A percentile compares a stretch with the other conserved stretches of the same genome.
These are phyloP conservation scores for Ogataea corticis DNA, from an alignment of 805 yeast genomes.

Conservation along the genomic window DNA sequence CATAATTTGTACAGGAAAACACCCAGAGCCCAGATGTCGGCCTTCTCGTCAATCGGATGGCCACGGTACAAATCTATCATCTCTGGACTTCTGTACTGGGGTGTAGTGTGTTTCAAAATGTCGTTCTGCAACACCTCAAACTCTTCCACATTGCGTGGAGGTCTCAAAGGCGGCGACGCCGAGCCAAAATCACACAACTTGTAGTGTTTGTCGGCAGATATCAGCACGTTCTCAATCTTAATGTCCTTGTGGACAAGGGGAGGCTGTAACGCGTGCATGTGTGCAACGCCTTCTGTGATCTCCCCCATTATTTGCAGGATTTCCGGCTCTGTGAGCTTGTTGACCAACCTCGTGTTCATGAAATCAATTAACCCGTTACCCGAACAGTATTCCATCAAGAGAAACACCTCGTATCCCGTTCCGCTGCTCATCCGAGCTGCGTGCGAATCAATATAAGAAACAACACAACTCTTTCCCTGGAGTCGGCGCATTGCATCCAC, in stretches of 20 bases:
- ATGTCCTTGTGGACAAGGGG: constrained; percentile 79
- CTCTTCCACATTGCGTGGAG: constrained; percentile 64
- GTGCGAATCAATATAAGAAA: constrained; percentile 91
- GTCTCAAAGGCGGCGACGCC: constrained; percentile 62
- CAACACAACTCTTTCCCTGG: constrained; percentile 75
- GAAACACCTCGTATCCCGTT: constrained; percentile 71
- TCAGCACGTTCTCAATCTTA: constrained; percentile 77
- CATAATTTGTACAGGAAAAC: constrained; percentile 75
- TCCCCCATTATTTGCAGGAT: constrained; percentile 68
- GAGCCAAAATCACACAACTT: constrained; percentile 85
- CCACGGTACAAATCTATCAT: constrained; percentile 74
- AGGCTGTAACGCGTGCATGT: constrained; percentile 72
- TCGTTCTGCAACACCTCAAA: constrained; percentile 62
- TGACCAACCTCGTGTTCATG: constrained; percentile 70
- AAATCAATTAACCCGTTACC: constrained; percentile 76
- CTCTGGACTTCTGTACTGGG: constrained; percentile 84
- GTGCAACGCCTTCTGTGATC: constrained; percentile 70
- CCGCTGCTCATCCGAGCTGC: constrained; percentile 68
- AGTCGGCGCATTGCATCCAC: constrained; percentile 96
- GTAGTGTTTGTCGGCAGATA: constrained; percentile 56
- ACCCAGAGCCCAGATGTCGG: constrained; percentile 87
- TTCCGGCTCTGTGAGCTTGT: constrained; percentile 67
- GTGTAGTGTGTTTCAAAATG: constrained; percentile 76
- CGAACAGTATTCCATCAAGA: constrained; percentile 79
- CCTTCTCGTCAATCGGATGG: constrained; percentile 74